Percentiles rank a stretch among this genome's conserved stretches.
These are phyloP conservation scores for Penicillium diatomitis DNA, from an alignment of 495 filamentous ascomycete genomes.

Conservation along the genomic window DNA sequence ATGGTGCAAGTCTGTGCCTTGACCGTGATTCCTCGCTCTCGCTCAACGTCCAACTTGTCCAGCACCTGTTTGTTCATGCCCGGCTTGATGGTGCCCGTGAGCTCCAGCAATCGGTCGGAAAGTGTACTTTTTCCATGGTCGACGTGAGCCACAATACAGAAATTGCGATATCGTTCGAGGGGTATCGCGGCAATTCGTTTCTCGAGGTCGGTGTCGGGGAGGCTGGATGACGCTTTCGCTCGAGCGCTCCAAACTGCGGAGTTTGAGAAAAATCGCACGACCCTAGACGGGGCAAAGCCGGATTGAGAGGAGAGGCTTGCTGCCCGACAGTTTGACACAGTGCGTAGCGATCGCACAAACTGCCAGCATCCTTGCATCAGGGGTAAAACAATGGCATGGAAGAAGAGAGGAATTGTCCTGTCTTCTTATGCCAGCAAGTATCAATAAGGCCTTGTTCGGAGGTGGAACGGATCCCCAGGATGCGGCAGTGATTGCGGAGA, in stretches of 20 bases:
- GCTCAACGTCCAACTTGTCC: constrained; percentile 93
- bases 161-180: constrained; percentile 83
- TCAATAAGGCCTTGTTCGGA: constrained; percentile 1
- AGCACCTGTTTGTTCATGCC: constrained; percentile 91
- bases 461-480: neutral
- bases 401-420: constrained; percentile 5
- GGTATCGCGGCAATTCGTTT: constrained; percentile 78
- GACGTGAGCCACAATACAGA: constrained; percentile 98
- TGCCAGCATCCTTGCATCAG: constrained; percentile 50
- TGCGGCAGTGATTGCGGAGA: constrained; percentile 14
- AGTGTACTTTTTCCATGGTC: constrained; percentile 98
- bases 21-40: constrained; percentile 93
- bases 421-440: neutral
- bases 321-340: constrained; percentile 29
- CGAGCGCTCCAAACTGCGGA: constrained; percentile 28
- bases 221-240: constrained; percentile 15
- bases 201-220: constrained; percentile 53
- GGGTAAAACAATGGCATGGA: constrained; percentile 35
- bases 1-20: constrained; percentile 98
- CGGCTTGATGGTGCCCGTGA: constrained; percentile 85
- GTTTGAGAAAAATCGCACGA: constrained; percentile 31
- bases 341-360: constrained; percentile 43
- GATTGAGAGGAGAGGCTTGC: constrained; percentile 28
- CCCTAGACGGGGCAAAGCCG: constrained; percentile 10
- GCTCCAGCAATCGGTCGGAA: constrained; percentile 81